phyloP scores from a whole-genome alignment of 192 early-diverging fungal genomes.

The Coemansia furcata region DNA sequence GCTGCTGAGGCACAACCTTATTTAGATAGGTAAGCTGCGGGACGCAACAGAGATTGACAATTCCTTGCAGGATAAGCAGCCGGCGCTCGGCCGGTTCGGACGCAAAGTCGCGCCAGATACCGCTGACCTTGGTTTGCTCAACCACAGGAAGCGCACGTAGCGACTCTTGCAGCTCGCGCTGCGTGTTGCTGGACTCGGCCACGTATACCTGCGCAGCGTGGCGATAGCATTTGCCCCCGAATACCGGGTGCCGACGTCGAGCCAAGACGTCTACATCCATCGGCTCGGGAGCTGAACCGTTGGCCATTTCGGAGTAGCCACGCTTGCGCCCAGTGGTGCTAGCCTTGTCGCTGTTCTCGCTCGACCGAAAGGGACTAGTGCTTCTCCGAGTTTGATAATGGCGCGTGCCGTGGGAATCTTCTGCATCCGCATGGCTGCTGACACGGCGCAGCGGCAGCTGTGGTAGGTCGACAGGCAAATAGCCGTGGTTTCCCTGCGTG shows the following conservation, averaged over 20 bases:
- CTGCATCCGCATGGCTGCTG: constrained; percentile 2
- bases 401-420: constrained; percentile 16
- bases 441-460: background rate
- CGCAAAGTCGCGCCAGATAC: constrained; percentile 70
- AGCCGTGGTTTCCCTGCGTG: background rate
- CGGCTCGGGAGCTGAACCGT: background rate
- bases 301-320: constrained; percentile 22
- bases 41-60: constrained; percentile 80
- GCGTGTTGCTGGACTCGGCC: constrained; percentile 35
- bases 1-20: constrained; percentile 63
- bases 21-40: constrained; percentile 85
- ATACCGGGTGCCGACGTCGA: constrained; percentile 40
- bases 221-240: constrained; percentile 54
- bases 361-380: background rate
- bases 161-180: constrained; percentile 53
- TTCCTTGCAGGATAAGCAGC: constrained; percentile 66
- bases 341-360: background rate
- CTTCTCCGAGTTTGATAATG: background rate
- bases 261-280: constrained; percentile 26
- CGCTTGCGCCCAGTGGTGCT: constrained; percentile 34
- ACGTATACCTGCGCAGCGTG: constrained; percentile 52
- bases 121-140: constrained; percentile 63
- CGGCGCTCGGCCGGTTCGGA: constrained; percentile 65
- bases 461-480: background rate
- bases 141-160: constrained; percentile 57